Percentiles rank a stretch among this genome's conserved stretches.
Evolutionary conservation across 1,284 basidiomycete genomes (phyloP).

Genomic region (Laetiporus sulphureus): DNA sequence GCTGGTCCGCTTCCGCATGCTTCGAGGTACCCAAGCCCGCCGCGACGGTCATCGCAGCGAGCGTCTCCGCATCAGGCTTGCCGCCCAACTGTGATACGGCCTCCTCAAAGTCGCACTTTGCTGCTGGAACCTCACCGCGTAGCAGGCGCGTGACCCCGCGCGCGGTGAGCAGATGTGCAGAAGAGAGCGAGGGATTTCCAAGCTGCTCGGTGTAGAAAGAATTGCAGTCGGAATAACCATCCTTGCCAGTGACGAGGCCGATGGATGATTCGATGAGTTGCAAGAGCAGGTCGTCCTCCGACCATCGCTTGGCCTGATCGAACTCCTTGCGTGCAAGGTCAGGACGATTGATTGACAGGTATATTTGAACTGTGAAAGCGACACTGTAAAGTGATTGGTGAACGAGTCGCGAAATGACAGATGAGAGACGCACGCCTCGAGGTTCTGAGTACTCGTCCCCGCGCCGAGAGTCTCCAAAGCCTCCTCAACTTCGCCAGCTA

Average conservation of each 20-base stretch:
- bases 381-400: slow-evolving; percentile 4
- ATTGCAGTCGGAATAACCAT: slow-evolving; percentile 62
- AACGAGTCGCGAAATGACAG: neutral
- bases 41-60: slow-evolving; percentile 65
- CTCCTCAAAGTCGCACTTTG: slow-evolving; percentile 81
- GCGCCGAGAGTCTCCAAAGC: slow-evolving; percentile 81
- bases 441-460: slow-evolving; percentile 63
- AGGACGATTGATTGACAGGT: slow-evolving; percentile 5
- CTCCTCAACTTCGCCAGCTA: slow-evolving; percentile 84
- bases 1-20: slow-evolving; percentile 50
- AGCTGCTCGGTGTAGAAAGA: slow-evolving; percentile 93
- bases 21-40: slow-evolving; percentile 58
- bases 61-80: slow-evolving; percentile 55
- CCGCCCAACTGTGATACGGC: slow-evolving; percentile 53
- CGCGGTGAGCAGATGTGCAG: slow-evolving; percentile 70
- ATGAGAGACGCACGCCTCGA: slow-evolving; percentile 72
- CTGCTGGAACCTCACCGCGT: slow-evolving; percentile 75
- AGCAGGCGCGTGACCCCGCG: slow-evolving; percentile 82
- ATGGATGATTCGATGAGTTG: slow-evolving; percentile 89
- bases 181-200: slow-evolving; percentile 76
- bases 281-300: slow-evolving; percentile 84
- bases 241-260: slow-evolving; percentile 73
- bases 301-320: slow-evolving; percentile 74
- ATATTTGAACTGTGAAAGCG: slow-evolving; percentile 6
- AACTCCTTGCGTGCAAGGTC: slow-evolving; percentile 48